Conservation (phyloP, 2,329 filamentous ascomycete species). For the Emergomyces pasteurianus region DNA sequence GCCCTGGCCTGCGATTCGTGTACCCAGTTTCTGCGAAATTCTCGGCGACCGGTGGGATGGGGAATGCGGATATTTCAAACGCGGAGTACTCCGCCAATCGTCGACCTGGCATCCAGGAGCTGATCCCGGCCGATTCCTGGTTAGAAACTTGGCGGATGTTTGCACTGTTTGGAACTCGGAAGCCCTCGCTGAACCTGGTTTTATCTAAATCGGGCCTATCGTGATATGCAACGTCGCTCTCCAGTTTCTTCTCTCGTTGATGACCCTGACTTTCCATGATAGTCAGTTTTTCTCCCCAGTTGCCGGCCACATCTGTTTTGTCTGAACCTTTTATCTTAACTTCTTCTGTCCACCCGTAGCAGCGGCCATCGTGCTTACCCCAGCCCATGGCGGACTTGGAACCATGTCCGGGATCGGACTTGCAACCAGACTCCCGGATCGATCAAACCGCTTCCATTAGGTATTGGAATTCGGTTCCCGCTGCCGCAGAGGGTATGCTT, state of each 20-base stretch:
- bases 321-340: not conserved
- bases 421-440: constrained; percentile 21
- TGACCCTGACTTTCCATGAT: not conserved
- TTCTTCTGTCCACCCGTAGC: not conserved
- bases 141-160: not conserved
- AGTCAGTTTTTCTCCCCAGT: not conserved
- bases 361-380: not conserved
- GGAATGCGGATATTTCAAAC: too few relatives aligned
- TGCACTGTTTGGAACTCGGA: not conserved
- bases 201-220: too few relatives aligned
- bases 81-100: not conserved
- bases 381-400: not conserved
- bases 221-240: too few relatives aligned
- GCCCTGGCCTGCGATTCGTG: not conserved
- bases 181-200: too few relatives aligned
- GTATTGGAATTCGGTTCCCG: constrained; percentile 28
- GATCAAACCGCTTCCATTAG: constrained; percentile 24
- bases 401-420: not conserved
- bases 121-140: not conserved
- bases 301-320: not conserved
- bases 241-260: not conserved
- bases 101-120: not conserved
- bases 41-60: not conserved
- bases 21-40: not conserved
- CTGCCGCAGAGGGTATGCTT: constrained; percentile 54